These are phyloP conservation scores for Kondoa subrosea DNA, from an alignment of 768 basidiomycete genomes.

Conservation along the genomic window DNA sequence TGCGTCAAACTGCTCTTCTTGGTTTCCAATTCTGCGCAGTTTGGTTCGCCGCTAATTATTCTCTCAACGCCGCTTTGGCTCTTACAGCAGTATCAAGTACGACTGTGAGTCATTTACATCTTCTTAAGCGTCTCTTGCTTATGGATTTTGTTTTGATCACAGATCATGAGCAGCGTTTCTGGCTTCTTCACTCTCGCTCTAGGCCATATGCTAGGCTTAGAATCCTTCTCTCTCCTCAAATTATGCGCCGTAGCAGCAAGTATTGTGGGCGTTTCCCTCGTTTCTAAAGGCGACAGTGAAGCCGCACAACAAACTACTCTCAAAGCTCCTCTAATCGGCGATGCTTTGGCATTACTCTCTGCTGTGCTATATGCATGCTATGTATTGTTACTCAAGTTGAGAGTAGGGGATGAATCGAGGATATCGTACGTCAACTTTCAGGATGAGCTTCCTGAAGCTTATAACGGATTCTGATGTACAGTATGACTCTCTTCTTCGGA, in stretches of 20 bases:
- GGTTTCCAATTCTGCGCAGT: conserved; percentile 66
- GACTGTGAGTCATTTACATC: conserved; percentile 56
- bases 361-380: conserved; percentile 79
- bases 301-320: neutral
- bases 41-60: conserved; percentile 89
- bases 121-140: neutral
- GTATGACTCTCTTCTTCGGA: conserved; percentile 91
- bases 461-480: conserved; percentile 38
- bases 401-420: conserved; percentile 28
- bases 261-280: conserved; percentile 65
- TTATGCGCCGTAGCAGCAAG: conserved; percentile 59
- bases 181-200: conserved; percentile 85
- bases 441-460: neutral
- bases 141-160: neutral
- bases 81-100: conserved; percentile 89
- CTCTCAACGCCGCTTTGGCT: conserved; percentile 61
- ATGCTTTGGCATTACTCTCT: conserved; percentile 65
- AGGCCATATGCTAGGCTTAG: conserved; percentile 66
- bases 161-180: conserved; percentile 29
- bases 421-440: conserved; percentile 16
- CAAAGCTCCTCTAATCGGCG: conserved; percentile 46
- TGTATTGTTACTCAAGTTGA: conserved; percentile 73
- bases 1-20: conserved; percentile 57
- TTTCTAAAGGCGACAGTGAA: conserved; percentile 63
- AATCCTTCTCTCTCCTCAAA: conserved; percentile 55